Percentiles rank a stretch among this genome's conserved stretches.
Evolutionary conservation across 2,329 filamentous ascomycete genomes (phyloP).

Genomic region (Tolypocladium endophyticum): DNA sequence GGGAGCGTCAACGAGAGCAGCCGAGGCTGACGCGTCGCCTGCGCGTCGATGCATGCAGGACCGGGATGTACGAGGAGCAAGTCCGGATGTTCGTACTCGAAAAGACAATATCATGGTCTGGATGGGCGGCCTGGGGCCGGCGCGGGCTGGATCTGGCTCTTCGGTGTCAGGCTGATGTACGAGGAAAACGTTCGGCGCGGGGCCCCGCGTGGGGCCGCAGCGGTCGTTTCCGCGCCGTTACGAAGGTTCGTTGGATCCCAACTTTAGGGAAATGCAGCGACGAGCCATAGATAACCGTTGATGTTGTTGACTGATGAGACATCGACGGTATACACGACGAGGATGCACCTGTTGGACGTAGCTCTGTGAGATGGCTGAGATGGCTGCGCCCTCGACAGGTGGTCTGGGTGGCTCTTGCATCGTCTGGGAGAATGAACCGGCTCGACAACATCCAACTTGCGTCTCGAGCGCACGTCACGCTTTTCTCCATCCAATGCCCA

Average conservation of each 20-base stretch:
- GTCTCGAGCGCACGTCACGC: neutral
- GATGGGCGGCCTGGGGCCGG: neutral
- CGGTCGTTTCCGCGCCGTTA: neutral
- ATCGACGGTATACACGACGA: no score
- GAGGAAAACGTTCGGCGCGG: no score
- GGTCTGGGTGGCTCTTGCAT: neutral
- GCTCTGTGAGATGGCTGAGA: no score
- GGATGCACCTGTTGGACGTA: neutral
- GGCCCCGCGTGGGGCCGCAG: neutral
- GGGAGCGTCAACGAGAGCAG: neutral
- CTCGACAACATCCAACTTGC: neutral
- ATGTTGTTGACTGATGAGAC: neutral
- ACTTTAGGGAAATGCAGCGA: no score
- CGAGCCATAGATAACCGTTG: neutral
- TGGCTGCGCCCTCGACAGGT: no score
- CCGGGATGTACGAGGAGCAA: neutral
- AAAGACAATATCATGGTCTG: neutral
- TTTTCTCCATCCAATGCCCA: neutral
- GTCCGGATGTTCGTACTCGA: neutral
- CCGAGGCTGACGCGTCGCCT: neutral
- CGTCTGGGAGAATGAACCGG: neutral
- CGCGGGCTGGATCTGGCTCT: neutral
- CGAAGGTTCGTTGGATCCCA: no score
- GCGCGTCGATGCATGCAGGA: neutral
- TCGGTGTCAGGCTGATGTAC: neutral